phyloP scores from a whole-genome alignment of 2,329 filamentous ascomycete species.

The Ophiostoma angusticollis region DNA sequence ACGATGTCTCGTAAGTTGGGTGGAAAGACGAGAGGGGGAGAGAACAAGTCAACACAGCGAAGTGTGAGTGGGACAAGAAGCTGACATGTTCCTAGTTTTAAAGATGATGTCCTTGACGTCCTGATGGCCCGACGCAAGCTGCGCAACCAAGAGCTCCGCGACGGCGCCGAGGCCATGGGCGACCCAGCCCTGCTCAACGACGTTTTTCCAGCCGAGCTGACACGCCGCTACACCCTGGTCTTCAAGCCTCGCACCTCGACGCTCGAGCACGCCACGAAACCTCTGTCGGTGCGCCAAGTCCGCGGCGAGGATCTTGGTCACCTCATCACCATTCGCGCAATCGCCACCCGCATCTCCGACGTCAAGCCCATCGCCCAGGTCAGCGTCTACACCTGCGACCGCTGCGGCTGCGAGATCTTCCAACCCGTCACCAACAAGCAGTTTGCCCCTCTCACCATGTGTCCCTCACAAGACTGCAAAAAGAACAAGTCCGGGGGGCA shows the following conservation, averaged over 20 bases:
- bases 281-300: constrained; percentile 83
- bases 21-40: not conserved
- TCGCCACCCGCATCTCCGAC: constrained; percentile 89
- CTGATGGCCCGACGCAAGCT: constrained; percentile 85
- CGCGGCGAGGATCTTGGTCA: constrained; percentile 85
- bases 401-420: constrained; percentile 94
- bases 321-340: constrained; percentile 87
- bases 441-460: constrained; percentile 75
- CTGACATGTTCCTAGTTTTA: constrained; percentile 49
- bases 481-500: constrained; percentile 87
- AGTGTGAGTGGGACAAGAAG: too few relatives aligned
- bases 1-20: constrained; percentile 55
- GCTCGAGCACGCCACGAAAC: constrained; percentile 47
- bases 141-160: constrained; percentile 65
- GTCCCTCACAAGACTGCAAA: constrained; percentile 81
- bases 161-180: constrained; percentile 51
- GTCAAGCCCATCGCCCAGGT: constrained; percentile 97
- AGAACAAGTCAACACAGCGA: constrained; percentile 1
- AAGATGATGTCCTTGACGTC: constrained; percentile 93
- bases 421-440: constrained; percentile 87
- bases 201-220: constrained; percentile 83
- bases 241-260: constrained; percentile 83
- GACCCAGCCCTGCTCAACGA: constrained; percentile 56
- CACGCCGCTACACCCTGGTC: constrained; percentile 84
- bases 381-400: constrained; percentile 94